These are phyloP conservation scores for Clathrospora elynae DNA, from an alignment of 2,329 filamentous ascomycete genomes.

Conservation along the genomic window DNA sequence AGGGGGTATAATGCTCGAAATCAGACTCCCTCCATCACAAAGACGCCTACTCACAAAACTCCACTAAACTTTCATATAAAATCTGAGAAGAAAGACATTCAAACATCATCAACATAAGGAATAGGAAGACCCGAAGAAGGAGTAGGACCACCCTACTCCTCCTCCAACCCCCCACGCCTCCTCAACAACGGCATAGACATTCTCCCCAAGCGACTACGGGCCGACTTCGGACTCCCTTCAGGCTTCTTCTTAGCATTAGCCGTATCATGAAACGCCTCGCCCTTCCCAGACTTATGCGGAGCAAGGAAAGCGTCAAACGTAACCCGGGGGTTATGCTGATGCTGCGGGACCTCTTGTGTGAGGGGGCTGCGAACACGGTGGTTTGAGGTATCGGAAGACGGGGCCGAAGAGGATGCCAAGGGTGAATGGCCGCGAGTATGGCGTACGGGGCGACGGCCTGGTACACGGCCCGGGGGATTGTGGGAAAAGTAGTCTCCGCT, in stretches of 20 bases:
- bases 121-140: too few species aligned
- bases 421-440: not conserved
- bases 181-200: too few species aligned
- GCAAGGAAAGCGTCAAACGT: constrained; percentile 39
- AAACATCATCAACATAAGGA: too few species aligned
- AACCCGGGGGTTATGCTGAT: constrained; percentile 14
- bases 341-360: constrained; percentile 7
- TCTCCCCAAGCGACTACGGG: too few species aligned
- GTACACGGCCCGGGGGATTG: not conserved
- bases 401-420: constrained; percentile 1
- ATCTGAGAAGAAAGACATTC: too few species aligned
- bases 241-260: constrained; percentile 17
- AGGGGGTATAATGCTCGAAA: too few species aligned
- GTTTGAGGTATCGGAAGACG: constrained; percentile 4
- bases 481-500: constrained; percentile 18
- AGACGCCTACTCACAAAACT: too few species aligned
- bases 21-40: too few species aligned
- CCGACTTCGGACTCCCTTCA: not conserved
- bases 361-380: constrained; percentile 23
- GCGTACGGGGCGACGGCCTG: not conserved
- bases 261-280: constrained; percentile 25
- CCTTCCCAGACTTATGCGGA: constrained; percentile 33
- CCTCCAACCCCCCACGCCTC: too few species aligned
- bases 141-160: too few species aligned
- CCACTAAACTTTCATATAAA: too few species aligned